Conservation (phyloP, 2,329 filamentous ascomycete species). For the Aureobasidium namibiae region DNA sequence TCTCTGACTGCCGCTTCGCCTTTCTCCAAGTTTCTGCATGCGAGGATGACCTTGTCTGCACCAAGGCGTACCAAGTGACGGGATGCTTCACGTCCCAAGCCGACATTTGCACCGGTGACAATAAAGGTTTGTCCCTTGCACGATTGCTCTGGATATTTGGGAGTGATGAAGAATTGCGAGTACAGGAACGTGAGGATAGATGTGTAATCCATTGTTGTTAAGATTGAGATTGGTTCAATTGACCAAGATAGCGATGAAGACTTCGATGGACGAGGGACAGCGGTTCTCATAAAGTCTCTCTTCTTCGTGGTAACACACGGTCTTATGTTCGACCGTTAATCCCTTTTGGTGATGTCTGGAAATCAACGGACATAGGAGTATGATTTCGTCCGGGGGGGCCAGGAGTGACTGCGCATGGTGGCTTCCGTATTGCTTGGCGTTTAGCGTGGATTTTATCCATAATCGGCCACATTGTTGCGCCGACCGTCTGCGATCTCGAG, state of each 20-base stretch:
- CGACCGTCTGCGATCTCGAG: not conserved
- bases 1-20: conserved; percentile 36
- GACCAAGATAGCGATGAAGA: not conserved
- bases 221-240: too few species aligned
- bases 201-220: not conserved
- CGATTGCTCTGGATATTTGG: conserved; percentile 26
- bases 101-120: conserved; percentile 42
- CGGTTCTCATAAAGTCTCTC: not conserved
- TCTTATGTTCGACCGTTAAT: not conserved
- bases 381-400: not conserved
- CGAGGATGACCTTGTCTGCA: conserved; percentile 37
- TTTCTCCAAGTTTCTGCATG: conserved; percentile 35
- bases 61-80: conserved; percentile 34
- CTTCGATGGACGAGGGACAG: not conserved
- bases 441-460: not conserved
- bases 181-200: conserved; percentile 27
- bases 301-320: not conserved
- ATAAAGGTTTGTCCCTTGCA: conserved; percentile 34
- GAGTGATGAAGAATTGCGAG: conserved; percentile 33
- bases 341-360: not conserved
- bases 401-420: too few species aligned
- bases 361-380: not conserved
- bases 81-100: conserved; percentile 40
- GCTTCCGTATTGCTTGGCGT: too few species aligned
- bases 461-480: not conserved